Evolutionary conservation across 2,329 filamentous ascomycete species (phyloP), one percentile per base, ranked within the genome.

Genomic region (Aspergillus jensenii): DNA sequence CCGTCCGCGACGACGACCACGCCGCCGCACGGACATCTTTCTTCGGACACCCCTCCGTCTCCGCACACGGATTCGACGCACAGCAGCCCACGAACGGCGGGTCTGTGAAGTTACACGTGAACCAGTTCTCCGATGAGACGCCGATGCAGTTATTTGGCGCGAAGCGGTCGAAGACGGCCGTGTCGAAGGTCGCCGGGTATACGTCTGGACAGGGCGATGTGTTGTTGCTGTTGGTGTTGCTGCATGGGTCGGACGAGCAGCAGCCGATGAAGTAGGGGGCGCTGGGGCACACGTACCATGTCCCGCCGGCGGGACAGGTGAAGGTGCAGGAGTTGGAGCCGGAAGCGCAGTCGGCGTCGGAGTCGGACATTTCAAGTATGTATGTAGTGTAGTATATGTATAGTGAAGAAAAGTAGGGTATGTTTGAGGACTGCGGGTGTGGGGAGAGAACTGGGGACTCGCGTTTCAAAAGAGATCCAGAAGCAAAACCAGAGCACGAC

Each of bases 181-280:
- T 3, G 48, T 62, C 58, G 44, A 59, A 62, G 6, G 60, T 54
- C 49, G 78, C 75, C 0, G 76, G 55, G 47, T 63, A 55, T 14
- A 59, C 8, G 82, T 43, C 82, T 85, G 1, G 84, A 82, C 40
- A 85, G 76, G 25, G 83, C 80, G 7, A 85, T 65, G 59, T 52
- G 23, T 12, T 31, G 25, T 44, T 35, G 4, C 14, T 12, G 21
- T 41, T 14, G 57, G 46, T 59, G 56, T 58, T 55, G 35, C 39
- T 41, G 60, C 66, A 68, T 8, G 66, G 66, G 46, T 68, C 66
- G 44, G 59, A 63, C 23, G 61, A 61, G 55, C 66, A 68, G 60
- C 66, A 68, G 53, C 66, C 65, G 25, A 68, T 60, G 56, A 68
- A 67, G 59, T 62, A 60, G 31, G 65, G 65, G 48, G 59, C 58